These are phyloP conservation scores for Bathelium albidoporum DNA, from an alignment of 495 filamentous ascomycete genomes.

Conservation along the genomic window DNA sequence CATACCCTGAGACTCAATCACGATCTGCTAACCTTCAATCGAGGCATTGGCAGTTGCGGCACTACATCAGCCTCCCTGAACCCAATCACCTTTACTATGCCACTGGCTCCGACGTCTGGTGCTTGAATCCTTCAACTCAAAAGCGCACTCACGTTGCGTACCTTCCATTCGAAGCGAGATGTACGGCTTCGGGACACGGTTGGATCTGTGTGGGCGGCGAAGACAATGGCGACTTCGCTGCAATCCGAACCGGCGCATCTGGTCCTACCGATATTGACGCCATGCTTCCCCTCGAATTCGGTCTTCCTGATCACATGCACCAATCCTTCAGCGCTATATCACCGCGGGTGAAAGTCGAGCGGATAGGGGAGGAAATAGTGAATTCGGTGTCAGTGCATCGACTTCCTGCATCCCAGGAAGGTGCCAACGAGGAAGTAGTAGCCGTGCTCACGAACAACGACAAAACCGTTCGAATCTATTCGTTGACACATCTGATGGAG, in stretches of 20 bases:
- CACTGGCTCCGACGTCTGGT: constrained; percentile 59
- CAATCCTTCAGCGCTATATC: constrained; percentile 21
- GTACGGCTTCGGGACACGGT: constrained; percentile 70
- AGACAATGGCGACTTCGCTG: constrained; percentile 71
- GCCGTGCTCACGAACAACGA: constrained; percentile 82
- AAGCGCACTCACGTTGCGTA: constrained; percentile 66
- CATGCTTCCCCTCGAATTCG: constrained; percentile 44
- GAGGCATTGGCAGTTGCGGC: constrained; percentile 88
- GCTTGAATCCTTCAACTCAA: constrained; percentile 51
- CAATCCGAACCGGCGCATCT: constrained; percentile 40
- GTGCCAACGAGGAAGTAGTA: constrained; percentile 45
- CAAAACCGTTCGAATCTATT: constrained; percentile 68
- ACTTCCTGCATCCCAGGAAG: constrained; percentile 34
- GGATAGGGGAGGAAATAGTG: constrained; percentile 42
- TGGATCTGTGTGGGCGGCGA: constrained; percentile 84
- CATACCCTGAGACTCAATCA: background rate
- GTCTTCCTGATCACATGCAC: background rate
- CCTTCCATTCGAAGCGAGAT: constrained; percentile 72
- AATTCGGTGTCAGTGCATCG: constrained; percentile 64
- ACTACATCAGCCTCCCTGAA: constrained; percentile 72
- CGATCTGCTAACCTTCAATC: constrained; percentile 14
- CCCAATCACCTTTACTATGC: constrained; percentile 75
- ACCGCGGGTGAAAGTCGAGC: constrained; percentile 28
- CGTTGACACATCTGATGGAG: constrained; percentile 50
- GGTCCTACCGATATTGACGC: constrained; percentile 45